These are phyloP conservation scores for Fusarium udum DNA, from an alignment of 2,329 filamentous ascomycete genomes.

Conservation along the genomic window DNA sequence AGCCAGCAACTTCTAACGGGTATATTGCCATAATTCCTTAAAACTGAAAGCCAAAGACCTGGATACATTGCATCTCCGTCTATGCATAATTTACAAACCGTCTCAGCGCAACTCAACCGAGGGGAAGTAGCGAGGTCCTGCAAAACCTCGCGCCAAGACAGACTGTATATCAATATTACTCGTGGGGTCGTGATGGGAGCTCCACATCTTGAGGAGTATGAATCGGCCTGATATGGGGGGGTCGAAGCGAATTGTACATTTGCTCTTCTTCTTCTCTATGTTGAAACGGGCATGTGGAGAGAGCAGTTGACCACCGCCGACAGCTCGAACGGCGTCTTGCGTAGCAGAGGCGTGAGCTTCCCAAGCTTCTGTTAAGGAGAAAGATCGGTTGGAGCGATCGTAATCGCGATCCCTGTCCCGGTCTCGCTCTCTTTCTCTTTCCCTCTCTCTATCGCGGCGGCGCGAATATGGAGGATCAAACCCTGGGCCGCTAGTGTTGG, in stretches of 20 bases:
- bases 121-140: conserved; percentile 86
- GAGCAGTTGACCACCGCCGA: conserved; percentile 69
- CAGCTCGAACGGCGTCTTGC: conserved; percentile 65
- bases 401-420: conserved; percentile 23
- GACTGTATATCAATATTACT: conserved; percentile 90
- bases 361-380: conserved; percentile 47
- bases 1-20: background rate
- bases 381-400: conserved; percentile 34
- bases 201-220: conserved; percentile 92
- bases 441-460: conserved; percentile 29
- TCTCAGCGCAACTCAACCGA: conserved; percentile 67
- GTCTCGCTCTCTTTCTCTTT: conserved; percentile 27
- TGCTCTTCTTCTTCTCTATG: conserved; percentile 83
- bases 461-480: conserved; percentile 25
- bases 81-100: background rate
- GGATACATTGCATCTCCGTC: background rate
- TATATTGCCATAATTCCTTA: conserved; percentile 14
- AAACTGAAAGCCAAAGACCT: background rate
- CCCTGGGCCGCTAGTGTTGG: conserved; percentile 20
- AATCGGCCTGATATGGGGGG: conserved; percentile 83
- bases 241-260: conserved; percentile 86
- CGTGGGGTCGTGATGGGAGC: conserved; percentile 69
- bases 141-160: conserved; percentile 83
- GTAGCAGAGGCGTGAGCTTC: conserved; percentile 63
- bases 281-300: conserved; percentile 83